Evolutionary conservation across 148 eudicot species (phyloP).

Genomic region (Rhododendron williamsianum): DNA sequence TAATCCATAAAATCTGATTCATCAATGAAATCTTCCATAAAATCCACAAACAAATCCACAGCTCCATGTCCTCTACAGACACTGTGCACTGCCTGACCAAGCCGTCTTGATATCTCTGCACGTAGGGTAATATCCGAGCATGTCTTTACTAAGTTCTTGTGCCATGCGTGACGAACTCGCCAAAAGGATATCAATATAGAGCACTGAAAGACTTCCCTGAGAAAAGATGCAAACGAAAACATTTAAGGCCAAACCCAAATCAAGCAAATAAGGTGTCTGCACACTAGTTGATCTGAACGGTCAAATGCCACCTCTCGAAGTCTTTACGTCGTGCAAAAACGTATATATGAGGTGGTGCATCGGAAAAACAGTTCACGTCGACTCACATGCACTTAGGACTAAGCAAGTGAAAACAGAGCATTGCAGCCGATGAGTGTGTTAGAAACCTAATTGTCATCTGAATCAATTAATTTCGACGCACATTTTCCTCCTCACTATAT

Average conservation of each 20-base stretch:
- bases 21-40: conserved; percentile 60
- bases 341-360: background rate
- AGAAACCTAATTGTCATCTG: background rate
- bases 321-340: background rate
- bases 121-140: conserved; percentile 56
- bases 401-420: background rate
- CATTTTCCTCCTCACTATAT: background rate
- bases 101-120: conserved; percentile 48
- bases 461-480: background rate
- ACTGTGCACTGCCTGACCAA: conserved; percentile 50
- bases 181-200: conserved; percentile 81
- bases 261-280: conserved; percentile 4
- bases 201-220: conserved; percentile 92
- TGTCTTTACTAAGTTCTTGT: conserved; percentile 71
- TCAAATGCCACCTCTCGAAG: conserved; percentile 2
- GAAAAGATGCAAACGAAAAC: conserved; percentile 9
- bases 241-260: background rate
- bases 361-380: background rate
- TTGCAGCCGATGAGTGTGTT: background rate
- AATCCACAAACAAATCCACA: conserved; percentile 38
- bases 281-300: background rate
- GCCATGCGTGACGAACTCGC: conserved; percentile 97
- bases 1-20: conserved; percentile 66
- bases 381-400: background rate
- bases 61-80: conserved; percentile 54